Evolutionary conservation across 2,329 filamentous ascomycete genomes (phyloP).

Genomic region (Sphaceloma murrayae): DNA sequence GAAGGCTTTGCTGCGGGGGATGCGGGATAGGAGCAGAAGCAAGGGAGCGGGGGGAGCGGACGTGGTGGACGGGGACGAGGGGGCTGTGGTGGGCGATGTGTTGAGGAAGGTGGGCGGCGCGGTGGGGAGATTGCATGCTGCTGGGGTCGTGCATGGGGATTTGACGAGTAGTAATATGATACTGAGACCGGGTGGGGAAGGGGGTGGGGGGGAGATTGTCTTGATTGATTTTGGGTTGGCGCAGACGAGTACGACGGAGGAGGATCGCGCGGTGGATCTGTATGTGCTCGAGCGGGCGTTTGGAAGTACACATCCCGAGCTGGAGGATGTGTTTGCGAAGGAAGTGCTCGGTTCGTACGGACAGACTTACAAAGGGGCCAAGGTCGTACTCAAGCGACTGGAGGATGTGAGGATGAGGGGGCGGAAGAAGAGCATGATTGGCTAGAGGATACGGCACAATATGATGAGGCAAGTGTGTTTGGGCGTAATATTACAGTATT

Average conservation of each 20-base stretch:
- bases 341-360: conserved; percentile 67
- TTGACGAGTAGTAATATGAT: conserved; percentile 97
- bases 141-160: conserved; percentile 89
- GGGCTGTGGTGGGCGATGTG: conserved; percentile 25
- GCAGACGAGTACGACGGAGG: conserved; percentile 68
- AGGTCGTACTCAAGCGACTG: conserved; percentile 64
- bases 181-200: conserved; percentile 42
- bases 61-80: conserved; percentile 23
- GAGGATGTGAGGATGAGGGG: conserved; percentile 91
- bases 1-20: conserved; percentile 56
- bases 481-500: no score
- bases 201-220: conserved; percentile 62
- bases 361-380: conserved; percentile 64
- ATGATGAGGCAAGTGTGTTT: no score
- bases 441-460: conserved; percentile 37
- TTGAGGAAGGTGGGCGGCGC: conserved; percentile 29
- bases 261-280: conserved; percentile 89
- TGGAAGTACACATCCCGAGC: conserved; percentile 83
- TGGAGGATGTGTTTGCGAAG: conserved; percentile 68
- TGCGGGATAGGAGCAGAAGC: conserved; percentile 37
- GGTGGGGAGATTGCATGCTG: conserved; percentile 54
- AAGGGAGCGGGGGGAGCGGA: conserved; percentile 21
- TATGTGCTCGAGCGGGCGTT: conserved; percentile 95
- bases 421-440: conserved; percentile 93
- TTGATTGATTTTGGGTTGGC: conserved; percentile 94